Base-by-base conservation (phyloP, 805 yeast species). In the Wickerhamiella brachini region DNA sequence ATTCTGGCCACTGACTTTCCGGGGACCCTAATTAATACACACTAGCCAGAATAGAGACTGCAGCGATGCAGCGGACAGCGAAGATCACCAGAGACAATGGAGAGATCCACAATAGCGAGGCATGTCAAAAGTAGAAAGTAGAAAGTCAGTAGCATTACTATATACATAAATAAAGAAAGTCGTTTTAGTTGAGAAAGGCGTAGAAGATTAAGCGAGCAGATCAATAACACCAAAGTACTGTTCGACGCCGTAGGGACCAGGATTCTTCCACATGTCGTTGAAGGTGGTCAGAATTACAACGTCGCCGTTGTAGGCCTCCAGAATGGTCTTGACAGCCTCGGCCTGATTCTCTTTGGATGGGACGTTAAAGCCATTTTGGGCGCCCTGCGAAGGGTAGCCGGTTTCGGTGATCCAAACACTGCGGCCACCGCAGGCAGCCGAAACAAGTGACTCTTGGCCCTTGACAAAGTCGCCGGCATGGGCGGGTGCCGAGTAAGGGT, bases 161-260 rank as follows among this genome's bases (percentile, higher is more conserved):
- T 37, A 37, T 37, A 37, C 41, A 37, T 37, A 37, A 42, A 45
- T 31, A 42, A 50, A 37, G 21, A 26, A 15, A 4, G 34, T 29
- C n/a, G 34, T 29, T 29, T 29, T 29, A 29, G 15, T 29, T 29
- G 26, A 24, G 34, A 10, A 7, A 7, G 31, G 31, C 31, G 31
- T 10, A 26, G 10, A 37, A 9, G 20, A 15, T 57, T 52, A 61
- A 24, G 48, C 55, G n/a, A 66, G 54, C 34, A 65, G 49, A 24
- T 63, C 55, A 41, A 66, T 58, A 37, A 63, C 58, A 29, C 97
- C 97, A 60, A 89, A 89, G 49, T 78, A 79, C 68, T 86, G 95
- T 69, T 89, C 97, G 62, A 89, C 80, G 55, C 82, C 84, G 65
- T 85, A 83, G 2, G 74, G 72, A 53, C 97, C 96, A 22, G 96